Conservation (phyloP, 805 yeast genomes). For the Starmerella khaoyaiensis region DNA sequence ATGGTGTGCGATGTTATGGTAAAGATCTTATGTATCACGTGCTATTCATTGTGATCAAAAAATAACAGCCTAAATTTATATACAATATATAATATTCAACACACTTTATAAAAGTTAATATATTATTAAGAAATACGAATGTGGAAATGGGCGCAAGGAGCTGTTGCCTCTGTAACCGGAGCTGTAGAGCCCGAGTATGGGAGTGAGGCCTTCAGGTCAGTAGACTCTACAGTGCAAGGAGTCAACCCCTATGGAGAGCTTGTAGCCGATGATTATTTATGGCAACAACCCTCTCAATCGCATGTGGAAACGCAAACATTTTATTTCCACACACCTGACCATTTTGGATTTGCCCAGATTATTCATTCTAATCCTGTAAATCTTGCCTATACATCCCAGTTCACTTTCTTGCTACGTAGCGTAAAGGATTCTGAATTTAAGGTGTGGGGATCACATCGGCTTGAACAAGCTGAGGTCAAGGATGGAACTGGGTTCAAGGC, state of each 20-base stretch:
- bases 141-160: conserved; percentile 27
- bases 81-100: too few relatives aligned
- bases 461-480: conserved; percentile 54
- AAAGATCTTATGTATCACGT: too few relatives aligned
- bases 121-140: too few relatives aligned
- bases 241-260: conserved; percentile 50
- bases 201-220: conserved; percentile 78
- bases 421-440: conserved; percentile 37
- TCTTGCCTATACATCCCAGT: conserved; percentile 71
- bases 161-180: conserved; percentile 76
- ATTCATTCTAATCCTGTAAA: conserved; percentile 90
- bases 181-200: conserved; percentile 97
- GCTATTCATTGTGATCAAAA: too few relatives aligned
- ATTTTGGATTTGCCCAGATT: conserved; percentile 81
- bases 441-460: conserved; percentile 85
- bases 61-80: too few relatives aligned
- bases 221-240: conserved; percentile 45
- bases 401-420: conserved; percentile 70
- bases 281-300: conserved; percentile 64
- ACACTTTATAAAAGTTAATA: too few relatives aligned
- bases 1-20: too few relatives aligned
- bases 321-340: conserved; percentile 54
- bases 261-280: conserved; percentile 53
- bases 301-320: conserved; percentile 94
- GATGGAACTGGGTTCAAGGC: conserved; percentile 63